Evolutionary conservation across 805 yeast genomes (phyloP).

Genomic region (Maudiozyma saulgeensis): DNA sequence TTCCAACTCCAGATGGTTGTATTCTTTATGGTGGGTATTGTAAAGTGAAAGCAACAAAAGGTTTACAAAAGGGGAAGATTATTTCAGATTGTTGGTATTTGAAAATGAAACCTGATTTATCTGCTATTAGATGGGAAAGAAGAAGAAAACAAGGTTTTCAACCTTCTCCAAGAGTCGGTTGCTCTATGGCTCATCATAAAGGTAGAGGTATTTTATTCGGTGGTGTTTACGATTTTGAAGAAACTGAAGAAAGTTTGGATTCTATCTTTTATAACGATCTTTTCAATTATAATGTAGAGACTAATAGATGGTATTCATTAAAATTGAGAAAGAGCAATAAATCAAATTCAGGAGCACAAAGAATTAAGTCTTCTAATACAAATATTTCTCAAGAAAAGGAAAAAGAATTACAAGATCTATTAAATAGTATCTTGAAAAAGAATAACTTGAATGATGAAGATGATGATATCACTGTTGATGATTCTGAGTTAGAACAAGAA

Average conservation of each 20-base stretch:
- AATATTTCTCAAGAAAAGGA: conserved; percentile 45
- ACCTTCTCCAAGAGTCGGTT: conserved; percentile 92
- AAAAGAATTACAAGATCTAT: conserved; percentile 71
- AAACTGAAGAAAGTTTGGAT: conserved; percentile 84
- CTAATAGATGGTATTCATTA: conserved; percentile 80
- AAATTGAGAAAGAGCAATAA: conserved; percentile 9
- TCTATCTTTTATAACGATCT: conserved; percentile 76
- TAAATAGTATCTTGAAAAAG: conserved; percentile 63
- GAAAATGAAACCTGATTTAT: conserved; percentile 75
- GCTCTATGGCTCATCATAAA: conserved; percentile 70
- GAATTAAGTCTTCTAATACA: conserved; percentile 36
- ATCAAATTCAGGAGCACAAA: conserved; percentile 28
- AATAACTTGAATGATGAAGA: conserved; percentile 59
- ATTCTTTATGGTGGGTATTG: conserved; percentile 88
- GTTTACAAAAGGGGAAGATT: conserved; percentile 84
- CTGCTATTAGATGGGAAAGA: conserved; percentile 75
- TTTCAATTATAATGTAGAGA: conserved; percentile 72
- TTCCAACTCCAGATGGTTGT: conserved; percentile 74
- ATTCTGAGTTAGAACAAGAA: conserved; percentile 21
- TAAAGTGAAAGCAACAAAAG: conserved; percentile 63
- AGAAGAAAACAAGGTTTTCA: conserved; percentile 81
- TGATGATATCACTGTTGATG: conserved; percentile 29
- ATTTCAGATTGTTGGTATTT: conserved; percentile 78
- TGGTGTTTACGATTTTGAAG: conserved; percentile 91
- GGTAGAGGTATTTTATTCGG: conserved; percentile 92